Conservation (phyloP, 1,284 basidiomycete genomes). For the Sanghuangporus weigelae region DNA sequence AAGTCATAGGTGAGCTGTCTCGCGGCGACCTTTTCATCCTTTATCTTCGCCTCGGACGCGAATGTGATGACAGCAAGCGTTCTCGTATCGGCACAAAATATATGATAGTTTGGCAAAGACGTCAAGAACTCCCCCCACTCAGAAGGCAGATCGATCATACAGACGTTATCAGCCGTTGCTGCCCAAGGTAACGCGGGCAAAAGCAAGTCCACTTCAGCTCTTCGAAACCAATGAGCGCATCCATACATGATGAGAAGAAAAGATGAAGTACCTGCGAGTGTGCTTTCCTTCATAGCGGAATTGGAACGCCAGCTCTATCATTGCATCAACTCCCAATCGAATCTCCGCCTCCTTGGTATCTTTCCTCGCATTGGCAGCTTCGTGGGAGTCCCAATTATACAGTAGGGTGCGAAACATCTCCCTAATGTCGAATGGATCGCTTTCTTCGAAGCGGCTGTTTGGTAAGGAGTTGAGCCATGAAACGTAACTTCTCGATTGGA, state of each 20-base stretch:
- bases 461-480: neutral
- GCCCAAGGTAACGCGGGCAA: neutral
- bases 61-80: neutral
- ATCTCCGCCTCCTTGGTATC: neutral
- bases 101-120: neutral
- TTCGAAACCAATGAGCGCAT: neutral
- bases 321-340: neutral
- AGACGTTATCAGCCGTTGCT: neutral
- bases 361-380: neutral
- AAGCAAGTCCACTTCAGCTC: neutral
- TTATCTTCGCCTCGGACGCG: neutral
- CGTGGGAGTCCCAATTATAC: neutral
- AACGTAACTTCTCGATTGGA: neutral
- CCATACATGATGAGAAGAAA: neutral
- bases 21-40: neutral
- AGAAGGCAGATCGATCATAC: neutral
- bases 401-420: neutral
- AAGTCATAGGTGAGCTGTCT: neutral
- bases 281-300: neutral
- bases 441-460: neutral
- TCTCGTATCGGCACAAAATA: neutral
- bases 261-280: neutral
- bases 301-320: neutral
- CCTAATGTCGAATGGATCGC: neutral
- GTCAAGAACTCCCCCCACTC: neutral